Evolutionary conservation across 1,139 yeast genomes (phyloP).

Genomic region (Pichia sp.): DNA sequence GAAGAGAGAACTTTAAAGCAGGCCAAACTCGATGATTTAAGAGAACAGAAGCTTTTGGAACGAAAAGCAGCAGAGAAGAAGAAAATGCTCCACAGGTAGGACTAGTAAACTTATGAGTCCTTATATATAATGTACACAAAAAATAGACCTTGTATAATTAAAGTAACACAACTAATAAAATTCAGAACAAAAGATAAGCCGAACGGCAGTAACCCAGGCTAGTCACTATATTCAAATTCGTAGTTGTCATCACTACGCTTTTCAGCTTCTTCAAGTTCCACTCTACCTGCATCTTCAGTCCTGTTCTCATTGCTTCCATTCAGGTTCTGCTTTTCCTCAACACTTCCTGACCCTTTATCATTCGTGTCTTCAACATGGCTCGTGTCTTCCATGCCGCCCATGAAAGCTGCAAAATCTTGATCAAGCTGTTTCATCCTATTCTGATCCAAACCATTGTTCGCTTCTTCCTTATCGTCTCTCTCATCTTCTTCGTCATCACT

Average conservation of each 20-base stretch:
- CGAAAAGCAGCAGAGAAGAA: conserved; percentile 29
- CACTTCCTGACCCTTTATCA: conserved; percentile 3
- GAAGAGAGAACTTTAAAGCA: conserved; percentile 57
- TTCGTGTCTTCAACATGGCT: background rate
- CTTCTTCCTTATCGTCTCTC: background rate
- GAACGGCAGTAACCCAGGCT: background rate
- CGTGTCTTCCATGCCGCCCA: background rate
- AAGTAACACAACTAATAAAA: background rate
- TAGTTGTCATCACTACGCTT: conserved; percentile 25
- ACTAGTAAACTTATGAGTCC: background rate
- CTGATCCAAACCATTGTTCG: background rate
- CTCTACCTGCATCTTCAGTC: background rate
- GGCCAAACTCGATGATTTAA: conserved; percentile 31
- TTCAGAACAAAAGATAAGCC: background rate
- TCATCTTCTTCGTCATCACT: conserved; percentile 1
- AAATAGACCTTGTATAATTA: background rate
- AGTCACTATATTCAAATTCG: conserved; percentile 32
- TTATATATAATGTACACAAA: background rate
- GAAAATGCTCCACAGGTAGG: conserved; percentile 5
- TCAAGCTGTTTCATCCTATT: conserved; percentile 9
- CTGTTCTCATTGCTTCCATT: background rate
- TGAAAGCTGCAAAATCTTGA: conserved; percentile 16
- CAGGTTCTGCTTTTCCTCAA: conserved; percentile 23
- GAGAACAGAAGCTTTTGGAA: conserved; percentile 29
- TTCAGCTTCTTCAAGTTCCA: background rate